These are phyloP conservation scores for Leucosporidium yakuticum DNA, from an alignment of 768 basidiomycete species.

Conservation along the genomic window DNA sequence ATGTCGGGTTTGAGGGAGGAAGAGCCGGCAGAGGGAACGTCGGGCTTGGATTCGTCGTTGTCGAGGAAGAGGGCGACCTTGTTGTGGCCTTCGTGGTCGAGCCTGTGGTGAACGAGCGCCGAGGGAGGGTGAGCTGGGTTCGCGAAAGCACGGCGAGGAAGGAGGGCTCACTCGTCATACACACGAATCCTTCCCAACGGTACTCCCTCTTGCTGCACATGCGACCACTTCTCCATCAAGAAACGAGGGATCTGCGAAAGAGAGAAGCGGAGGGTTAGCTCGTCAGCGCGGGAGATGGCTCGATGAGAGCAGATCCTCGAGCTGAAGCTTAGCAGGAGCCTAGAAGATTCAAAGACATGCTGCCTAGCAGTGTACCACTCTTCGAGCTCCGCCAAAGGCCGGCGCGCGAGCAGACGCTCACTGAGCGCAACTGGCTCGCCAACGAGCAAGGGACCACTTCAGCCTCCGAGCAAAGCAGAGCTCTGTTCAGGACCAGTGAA, in stretches of 20 bases:
- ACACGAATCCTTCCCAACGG: constrained; percentile 81
- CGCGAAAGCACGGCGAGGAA: constrained; percentile 17
- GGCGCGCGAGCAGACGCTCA: background rate
- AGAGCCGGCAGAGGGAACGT: constrained; percentile 62
- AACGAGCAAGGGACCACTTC: no score
- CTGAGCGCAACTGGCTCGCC: no score
- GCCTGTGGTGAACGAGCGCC: constrained; percentile 4
- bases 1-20: constrained; percentile 44
- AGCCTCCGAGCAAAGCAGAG: no score
- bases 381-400: background rate
- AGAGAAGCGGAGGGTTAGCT: background rate
- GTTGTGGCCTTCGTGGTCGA: constrained; percentile 28
- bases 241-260: constrained; percentile 68
- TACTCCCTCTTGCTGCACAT: constrained; percentile 64
- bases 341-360: background rate
- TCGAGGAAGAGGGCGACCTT: constrained; percentile 35
- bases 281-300: background rate
- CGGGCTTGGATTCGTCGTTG: constrained; percentile 56
- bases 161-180: constrained; percentile 50
- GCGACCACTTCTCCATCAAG: constrained; percentile 78
- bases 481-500: no score
- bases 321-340: background rate
- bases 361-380: background rate
- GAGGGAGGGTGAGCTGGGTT: background rate
- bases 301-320: background rate